Percentiles rank a stretch among this genome's conserved stretches.
phyloP scores from a whole-genome alignment of 2,329 filamentous ascomycete species.

The Aureobasidium namibiae region DNA sequence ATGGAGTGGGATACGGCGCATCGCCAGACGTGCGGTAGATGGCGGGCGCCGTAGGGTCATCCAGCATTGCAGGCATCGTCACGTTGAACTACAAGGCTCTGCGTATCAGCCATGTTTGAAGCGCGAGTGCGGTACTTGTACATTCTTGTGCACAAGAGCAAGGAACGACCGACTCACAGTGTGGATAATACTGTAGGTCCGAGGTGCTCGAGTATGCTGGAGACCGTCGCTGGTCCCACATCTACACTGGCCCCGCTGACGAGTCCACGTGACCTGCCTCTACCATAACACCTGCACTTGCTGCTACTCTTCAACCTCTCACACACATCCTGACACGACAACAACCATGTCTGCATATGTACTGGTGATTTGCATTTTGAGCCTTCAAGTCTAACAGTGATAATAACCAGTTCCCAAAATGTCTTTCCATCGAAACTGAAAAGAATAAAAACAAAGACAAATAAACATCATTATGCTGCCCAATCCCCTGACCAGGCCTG shows the following conservation, averaged over 20 bases:
- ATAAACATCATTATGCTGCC: slow-evolving; percentile 5
- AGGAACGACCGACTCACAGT: not conserved
- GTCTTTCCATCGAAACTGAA: not conserved
- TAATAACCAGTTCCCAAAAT: slow-evolving; percentile 3
- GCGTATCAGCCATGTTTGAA: not conserved
- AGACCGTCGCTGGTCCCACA: slow-evolving; percentile 8
- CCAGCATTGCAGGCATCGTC: slow-evolving; percentile 66
- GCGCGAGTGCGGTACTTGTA: not conserved
- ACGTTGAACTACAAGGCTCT: not conserved
- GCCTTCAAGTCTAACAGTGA: slow-evolving; percentile 2
- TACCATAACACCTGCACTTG: not conserved
- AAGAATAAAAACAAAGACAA: not conserved
- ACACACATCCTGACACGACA: not conserved
- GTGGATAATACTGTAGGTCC: not conserved
- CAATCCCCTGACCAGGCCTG: not conserved
- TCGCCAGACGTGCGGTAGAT: slow-evolving; percentile 63
- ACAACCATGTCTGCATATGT: not conserved
- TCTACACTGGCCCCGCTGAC: not conserved
- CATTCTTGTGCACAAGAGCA: not conserved
- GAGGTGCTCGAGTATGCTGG: not conserved
- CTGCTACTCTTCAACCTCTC: not conserved
- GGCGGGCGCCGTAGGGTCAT: slow-evolving; percentile 63
- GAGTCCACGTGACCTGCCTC: not conserved
- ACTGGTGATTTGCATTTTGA: slow-evolving; percentile 8
- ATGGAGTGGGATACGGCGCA: slow-evolving; percentile 54